Base-by-base conservation (phyloP, 2,329 filamentous ascomycete genomes). In the Zopfia rhizophila region DNA sequence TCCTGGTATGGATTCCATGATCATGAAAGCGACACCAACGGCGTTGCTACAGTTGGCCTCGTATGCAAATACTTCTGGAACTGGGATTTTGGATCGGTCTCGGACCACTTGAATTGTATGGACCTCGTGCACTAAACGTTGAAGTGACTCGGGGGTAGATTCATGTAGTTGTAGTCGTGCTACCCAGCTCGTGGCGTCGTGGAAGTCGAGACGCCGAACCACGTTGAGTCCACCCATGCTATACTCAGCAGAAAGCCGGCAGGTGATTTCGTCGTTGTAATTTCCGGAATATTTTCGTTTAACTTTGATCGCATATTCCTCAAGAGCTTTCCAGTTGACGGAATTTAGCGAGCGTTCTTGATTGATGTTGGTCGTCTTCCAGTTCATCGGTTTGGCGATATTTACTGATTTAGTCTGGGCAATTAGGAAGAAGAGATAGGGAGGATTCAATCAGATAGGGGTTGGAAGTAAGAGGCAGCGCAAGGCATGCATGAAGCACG, bases 1-100 rank as follows among this genome's bases (percentile, higher is more conserved):
- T 35, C 63, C 68, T 38, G 53, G 66, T 37, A 63, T 39, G 44
- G 51, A 68, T 24, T 56, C 59, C 59, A 71, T 66, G 14, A 72
- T 43, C 4, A 67, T 61, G 40, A 63, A 70, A 3, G 66, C 57
- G 5, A 56, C 58, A 3, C 63, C 56, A 12, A 61, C 50, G 4
- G 33, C 17, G 36, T 68, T 68, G 5, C 48, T 8, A 32, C 41
- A 18, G 24, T 52, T 44, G 18, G 48, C 10, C 37, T 63, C 54
- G 38, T 50, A 64, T 5, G 51, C 58, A 31, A 61, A 63, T n/a
- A 69, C 43, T 16, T 50, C 21, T 6, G 65, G 66, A 16, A 69
- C 55, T 7, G 56, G 40, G 4, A 44, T 44, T 23, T 3, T 22
- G 3, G 32, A 37, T 21, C n/a, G 30, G 24, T 44, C 31, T 27